phyloP scores from a whole-genome alignment of 1,139 yeast species.

The Pichia sp. region DNA sequence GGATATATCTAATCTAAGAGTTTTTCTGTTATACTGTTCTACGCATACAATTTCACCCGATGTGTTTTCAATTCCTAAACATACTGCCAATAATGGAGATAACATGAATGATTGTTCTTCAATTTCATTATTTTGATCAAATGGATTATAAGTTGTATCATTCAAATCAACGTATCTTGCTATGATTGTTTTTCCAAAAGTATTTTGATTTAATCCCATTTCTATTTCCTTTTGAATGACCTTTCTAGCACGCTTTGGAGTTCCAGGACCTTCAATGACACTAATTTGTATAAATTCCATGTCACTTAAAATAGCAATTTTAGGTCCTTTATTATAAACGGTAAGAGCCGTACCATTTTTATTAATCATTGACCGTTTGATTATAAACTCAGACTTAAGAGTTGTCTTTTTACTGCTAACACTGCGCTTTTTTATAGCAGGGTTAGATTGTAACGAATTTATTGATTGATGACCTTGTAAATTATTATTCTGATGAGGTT shows the following conservation, averaged over 20 bases:
- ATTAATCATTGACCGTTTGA: slow-evolving; percentile 29
- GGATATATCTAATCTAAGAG: slow-evolving; percentile 5
- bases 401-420: slow-evolving; percentile 30
- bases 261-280: slow-evolving; percentile 48
- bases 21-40: slow-evolving; percentile 32
- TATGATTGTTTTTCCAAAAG: slow-evolving; percentile 30
- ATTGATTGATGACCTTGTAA: no score
- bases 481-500: slow-evolving; percentile 25
- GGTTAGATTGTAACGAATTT: no score
- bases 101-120: slow-evolving; percentile 4
- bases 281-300: slow-evolving; percentile 54
- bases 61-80: slow-evolving; percentile 46
- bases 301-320: slow-evolving; percentile 27
- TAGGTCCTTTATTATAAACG: slow-evolving; percentile 3
- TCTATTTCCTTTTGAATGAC: slow-evolving; percentile 10
- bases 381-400: not conserved
- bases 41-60: slow-evolving; percentile 53
- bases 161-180: slow-evolving; percentile 36
- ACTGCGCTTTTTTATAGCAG: slow-evolving; percentile 31
- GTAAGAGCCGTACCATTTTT: slow-evolving; percentile 15
- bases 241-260: slow-evolving; percentile 22
- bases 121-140: no score
- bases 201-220: slow-evolving; percentile 8
- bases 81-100: slow-evolving; percentile 41
- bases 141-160: not conserved